Base-by-base conservation (phyloP, 495 filamentous ascomycete species). In the Xylaria venustula region DNA sequence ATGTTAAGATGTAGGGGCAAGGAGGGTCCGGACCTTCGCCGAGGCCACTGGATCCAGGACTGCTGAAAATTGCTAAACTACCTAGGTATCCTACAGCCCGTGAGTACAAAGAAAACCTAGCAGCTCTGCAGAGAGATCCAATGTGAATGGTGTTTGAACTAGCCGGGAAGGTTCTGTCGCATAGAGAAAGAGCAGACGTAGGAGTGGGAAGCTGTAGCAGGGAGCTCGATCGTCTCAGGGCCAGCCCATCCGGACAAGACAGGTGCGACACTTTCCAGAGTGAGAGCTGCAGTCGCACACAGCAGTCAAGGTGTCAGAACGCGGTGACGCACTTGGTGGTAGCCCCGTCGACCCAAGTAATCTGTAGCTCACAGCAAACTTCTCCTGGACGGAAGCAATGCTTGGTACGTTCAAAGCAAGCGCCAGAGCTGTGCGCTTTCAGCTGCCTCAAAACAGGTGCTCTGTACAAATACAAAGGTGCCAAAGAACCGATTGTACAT, bases 1-100 rank as follows among this genome's bases (percentile, higher is more conserved):
- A 73, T 66, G 69, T 67, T 68, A 71, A 64, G 56, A 41, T 62
- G 60, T 69, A 28, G 62, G 58, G 26, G 55, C 15, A 46, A 65
- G 62, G 64, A 64, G 64, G 64, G 20, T 23, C 52, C 41, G 30
- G 58, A 57, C 64, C 64, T 67, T 64, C 57, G 54, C 47, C 8
- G 7, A 60, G 45, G 45, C 45, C 47, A 12, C 57, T 41, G 47
- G 37, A 60, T 45, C 57, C 34, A 45, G 12, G 25, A 7, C 19
- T 52, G 20, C 28, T 36, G n/a, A 44, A 22, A 22, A 11, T 34
- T 20, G 40, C 17, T 32, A 32, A 45, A 25, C 37, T n/a, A n/a
- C n/a, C n/a, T 32, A 25, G 19, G 19, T 49, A 46, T 30, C 32
- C 23, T 46, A 37, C 57, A 26, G 37, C 26, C 17, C 25, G 25